A percentile compares a stretch with the other conserved stretches of the same genome.
phyloP scores from a whole-genome alignment of 2,329 filamentous ascomycete species.

The Didymella glomerata region DNA sequence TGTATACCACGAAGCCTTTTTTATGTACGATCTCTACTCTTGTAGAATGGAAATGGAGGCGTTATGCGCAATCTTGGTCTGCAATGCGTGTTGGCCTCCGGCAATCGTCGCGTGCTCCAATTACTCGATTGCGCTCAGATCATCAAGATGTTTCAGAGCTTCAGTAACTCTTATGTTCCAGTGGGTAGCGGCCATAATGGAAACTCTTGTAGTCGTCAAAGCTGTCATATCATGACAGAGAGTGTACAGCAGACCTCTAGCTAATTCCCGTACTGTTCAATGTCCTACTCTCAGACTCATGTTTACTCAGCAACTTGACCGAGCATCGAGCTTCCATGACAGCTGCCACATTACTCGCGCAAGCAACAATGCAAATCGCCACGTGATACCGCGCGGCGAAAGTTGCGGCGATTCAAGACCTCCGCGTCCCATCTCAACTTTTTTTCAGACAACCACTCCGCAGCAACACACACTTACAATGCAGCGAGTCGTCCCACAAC shows the following conservation, averaged over 20 bases:
- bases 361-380: not conserved
- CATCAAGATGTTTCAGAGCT: not conserved
- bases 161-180: no score
- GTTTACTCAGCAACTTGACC: no score
- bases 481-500: constrained; percentile 38
- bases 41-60: constrained; percentile 19
- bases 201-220: no score
- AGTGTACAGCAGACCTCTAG: no score
- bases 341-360: constrained; percentile 18
- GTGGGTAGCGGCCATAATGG: no score
- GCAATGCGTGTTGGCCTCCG: not conserved
- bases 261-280: no score
- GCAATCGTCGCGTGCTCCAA: not conserved
- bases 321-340: not conserved
- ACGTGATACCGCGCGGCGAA: constrained; percentile 32
- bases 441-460: constrained; percentile 21
- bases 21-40: constrained; percentile 46
- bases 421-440: constrained; percentile 31
- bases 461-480: constrained; percentile 23
- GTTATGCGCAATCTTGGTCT: not conserved
- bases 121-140: not conserved
- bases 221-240: no score
- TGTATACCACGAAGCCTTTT: constrained; percentile 21
- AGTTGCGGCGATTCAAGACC: constrained; percentile 32
- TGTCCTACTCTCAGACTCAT: no score